These are phyloP conservation scores for Asterochloris erici DNA, from an alignment of 139 green algal genomes.

Conservation along the genomic window DNA sequence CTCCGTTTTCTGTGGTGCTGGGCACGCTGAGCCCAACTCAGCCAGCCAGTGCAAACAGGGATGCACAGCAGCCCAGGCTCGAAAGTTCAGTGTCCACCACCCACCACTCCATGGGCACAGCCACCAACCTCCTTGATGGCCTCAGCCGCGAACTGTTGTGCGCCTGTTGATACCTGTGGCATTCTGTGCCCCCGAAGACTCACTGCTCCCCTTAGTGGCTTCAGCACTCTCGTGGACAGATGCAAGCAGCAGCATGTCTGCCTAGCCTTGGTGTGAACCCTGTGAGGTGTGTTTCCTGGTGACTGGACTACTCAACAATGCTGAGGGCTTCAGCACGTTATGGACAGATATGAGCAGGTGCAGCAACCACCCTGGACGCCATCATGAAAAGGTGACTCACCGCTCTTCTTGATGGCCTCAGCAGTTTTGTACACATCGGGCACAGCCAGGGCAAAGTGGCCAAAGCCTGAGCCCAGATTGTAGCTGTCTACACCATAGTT, in stretches of 20 bases:
- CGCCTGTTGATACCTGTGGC: too few relatives aligned
- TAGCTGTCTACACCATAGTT: conserved; percentile 70
- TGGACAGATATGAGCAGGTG: neutral
- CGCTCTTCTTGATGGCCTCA: conserved; percentile 58
- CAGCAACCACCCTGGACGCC: neutral
- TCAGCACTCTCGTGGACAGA: conserved; percentile 61
- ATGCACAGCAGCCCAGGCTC: too few relatives aligned
- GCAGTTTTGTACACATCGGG: conserved; percentile 70
- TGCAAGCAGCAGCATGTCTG: too few relatives aligned
- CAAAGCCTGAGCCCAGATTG: conserved; percentile 83
- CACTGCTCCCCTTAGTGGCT: conserved; percentile 51
- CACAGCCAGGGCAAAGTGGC: conserved; percentile 83
- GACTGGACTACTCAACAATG: neutral
- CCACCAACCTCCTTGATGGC: too few relatives aligned
- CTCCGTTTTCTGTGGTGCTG: too few relatives aligned
- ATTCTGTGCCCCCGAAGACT: neutral
- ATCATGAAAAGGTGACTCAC: conserved; percentile 9
- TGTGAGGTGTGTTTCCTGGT: neutral
- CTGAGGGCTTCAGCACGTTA: neutral
- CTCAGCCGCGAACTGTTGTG: too few relatives aligned
- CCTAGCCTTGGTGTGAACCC: neutral
- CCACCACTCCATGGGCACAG: too few relatives aligned
- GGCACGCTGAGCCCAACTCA: too few relatives aligned
- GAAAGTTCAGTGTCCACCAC: too few relatives aligned
- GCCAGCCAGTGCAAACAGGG: too few relatives aligned